Evolutionary conservation across 257 asterid genomes (phyloP).

Genomic region (Solanum sejunctum): DNA sequence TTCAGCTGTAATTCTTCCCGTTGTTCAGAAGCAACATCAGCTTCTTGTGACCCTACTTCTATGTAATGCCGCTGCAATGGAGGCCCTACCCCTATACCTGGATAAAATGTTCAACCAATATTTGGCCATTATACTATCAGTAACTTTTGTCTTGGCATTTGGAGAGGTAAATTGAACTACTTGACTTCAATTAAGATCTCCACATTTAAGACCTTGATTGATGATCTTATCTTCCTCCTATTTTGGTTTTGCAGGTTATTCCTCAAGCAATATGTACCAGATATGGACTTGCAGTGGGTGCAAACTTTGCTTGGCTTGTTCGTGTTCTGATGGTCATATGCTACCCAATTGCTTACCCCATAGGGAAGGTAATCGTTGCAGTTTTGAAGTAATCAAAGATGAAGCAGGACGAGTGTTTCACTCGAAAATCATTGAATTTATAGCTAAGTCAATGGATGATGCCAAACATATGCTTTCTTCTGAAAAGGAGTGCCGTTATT

Average conservation of each 20-base stretch:
- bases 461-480: not conserved
- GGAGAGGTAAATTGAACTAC: conserved; percentile 60
- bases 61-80: conserved; percentile 90
- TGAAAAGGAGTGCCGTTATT: not conserved
- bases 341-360: conserved; percentile 83
- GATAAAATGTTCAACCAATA: conserved; percentile 88
- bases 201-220: not conserved
- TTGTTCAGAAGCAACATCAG: conserved; percentile 95
- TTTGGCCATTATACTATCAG: conserved; percentile 89
- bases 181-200: not conserved
- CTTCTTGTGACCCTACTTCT: conserved; percentile 91
- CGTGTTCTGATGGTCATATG: conserved; percentile 64
- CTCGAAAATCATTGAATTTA: too few relatives aligned
- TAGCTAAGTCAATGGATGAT: not conserved
- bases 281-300: conserved; percentile 97
- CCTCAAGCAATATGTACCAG: conserved; percentile 99
- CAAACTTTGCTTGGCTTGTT: conserved; percentile 81
- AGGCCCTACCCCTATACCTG: conserved; percentile 95
- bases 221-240: not conserved
- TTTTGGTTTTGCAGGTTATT: conserved; percentile 50
- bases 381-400: not conserved
- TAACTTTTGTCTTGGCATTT: conserved; percentile 82
- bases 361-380: conserved; percentile 66
- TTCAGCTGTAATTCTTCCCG: conserved; percentile 78
- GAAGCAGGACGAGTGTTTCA: not conserved